Evolutionary conservation across 2,329 filamentous ascomycete species (phyloP).

Genomic region (Plenodomus lindquistii): DNA sequence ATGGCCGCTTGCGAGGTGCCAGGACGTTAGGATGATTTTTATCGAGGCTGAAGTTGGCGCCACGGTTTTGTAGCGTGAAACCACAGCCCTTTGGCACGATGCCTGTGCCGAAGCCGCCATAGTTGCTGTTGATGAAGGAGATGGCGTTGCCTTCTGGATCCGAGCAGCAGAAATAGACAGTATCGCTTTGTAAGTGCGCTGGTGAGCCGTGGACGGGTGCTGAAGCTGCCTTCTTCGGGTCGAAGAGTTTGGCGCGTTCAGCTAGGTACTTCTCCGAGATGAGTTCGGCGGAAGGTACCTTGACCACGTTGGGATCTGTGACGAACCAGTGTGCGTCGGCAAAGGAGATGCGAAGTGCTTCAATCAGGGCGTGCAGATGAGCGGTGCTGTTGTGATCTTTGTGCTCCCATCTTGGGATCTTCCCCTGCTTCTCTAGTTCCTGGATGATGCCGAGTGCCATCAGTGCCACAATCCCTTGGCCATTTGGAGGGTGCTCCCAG

Average conservation of each 20-base stretch:
- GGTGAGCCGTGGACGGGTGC: constrained; percentile 69
- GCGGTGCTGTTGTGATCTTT: constrained; percentile 79
- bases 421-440: constrained; percentile 74
- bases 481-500: constrained; percentile 97
- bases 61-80: constrained; percentile 93
- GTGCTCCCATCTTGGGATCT: constrained; percentile 70
- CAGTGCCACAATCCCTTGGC: constrained; percentile 91
- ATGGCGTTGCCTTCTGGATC: constrained; percentile 86
- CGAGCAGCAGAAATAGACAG: constrained; percentile 88
- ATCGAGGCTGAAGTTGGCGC: constrained; percentile 78
- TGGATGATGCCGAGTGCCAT: constrained; percentile 94
- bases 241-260: constrained; percentile 67
- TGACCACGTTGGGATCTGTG: constrained; percentile 73
- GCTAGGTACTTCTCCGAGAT: constrained; percentile 76
- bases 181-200: constrained; percentile 84
- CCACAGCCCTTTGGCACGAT: constrained; percentile 87
- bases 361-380: constrained; percentile 80
- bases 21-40: constrained; percentile 76
- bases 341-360: constrained; percentile 86
- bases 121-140: constrained; percentile 97
- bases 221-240: constrained; percentile 55
- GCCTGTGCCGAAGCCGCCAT: constrained; percentile 81
- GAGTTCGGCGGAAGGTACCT: constrained; percentile 71
- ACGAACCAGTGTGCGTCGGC: constrained; percentile 90
- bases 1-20: constrained; percentile 82